Evolutionary conservation across 768 basidiomycete genomes (phyloP).

Genomic region (Leccinum variicolor): DNA sequence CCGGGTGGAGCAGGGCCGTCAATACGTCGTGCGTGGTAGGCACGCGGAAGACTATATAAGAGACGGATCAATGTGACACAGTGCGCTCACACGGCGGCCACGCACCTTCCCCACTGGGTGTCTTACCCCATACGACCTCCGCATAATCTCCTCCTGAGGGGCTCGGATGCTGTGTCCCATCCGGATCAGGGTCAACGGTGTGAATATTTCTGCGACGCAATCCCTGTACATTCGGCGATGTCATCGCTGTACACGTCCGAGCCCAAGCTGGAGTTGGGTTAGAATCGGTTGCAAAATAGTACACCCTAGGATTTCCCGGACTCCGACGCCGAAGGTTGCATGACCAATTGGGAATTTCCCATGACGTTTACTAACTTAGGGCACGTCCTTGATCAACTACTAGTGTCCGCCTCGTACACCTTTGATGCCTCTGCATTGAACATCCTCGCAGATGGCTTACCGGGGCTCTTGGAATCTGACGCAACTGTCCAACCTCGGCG

Average conservation of each 20-base stretch:
- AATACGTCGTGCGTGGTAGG: slow-evolving; percentile 91
- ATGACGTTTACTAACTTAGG: too few relatives aligned
- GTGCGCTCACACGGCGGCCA: slow-evolving; percentile 2
- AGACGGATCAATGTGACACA: background rate
- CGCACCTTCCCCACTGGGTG: slow-evolving; percentile 73
- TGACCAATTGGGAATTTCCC: too few relatives aligned
- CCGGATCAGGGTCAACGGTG: slow-evolving; percentile 9
- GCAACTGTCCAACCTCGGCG: too few relatives aligned
- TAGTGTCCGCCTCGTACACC: too few relatives aligned
- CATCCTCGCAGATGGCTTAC: too few relatives aligned
- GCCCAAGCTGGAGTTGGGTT: too few relatives aligned
- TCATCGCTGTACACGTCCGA: slow-evolving; percentile 13
- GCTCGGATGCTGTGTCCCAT: slow-evolving; percentile 7
- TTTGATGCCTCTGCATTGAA: too few relatives aligned
- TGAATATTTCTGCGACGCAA: slow-evolving; percentile 22
- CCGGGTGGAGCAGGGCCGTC: slow-evolving; percentile 80
- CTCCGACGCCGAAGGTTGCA: too few relatives aligned
- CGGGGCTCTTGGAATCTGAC: too few relatives aligned
- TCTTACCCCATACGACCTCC: slow-evolving; percentile 88
- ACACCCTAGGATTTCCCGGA: too few relatives aligned
- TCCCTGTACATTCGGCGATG: slow-evolving; percentile 13
- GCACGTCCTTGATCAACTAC: too few relatives aligned
- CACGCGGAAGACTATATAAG: slow-evolving; percentile 83
- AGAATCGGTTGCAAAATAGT: too few relatives aligned
- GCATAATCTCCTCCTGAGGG: slow-evolving; percentile 18